Evolutionary conservation across 1,284 basidiomycete genomes (phyloP), one percentile per base, ranked within the genome.

Genomic region (Entoloma clypeatum): DNA sequence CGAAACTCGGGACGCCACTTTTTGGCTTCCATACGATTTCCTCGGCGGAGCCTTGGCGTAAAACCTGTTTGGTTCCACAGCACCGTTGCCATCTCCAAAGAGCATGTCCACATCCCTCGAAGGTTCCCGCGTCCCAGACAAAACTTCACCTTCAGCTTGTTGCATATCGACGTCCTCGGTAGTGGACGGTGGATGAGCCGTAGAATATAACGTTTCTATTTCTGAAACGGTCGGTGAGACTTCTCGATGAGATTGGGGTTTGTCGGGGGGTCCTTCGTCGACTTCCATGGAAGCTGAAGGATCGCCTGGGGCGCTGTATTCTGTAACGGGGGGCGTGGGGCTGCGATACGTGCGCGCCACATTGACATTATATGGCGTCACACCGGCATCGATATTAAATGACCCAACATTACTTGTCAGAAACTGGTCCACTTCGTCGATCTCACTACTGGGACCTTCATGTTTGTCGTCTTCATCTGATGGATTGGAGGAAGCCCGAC

Each of bases 1-100:
- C 25, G n/a, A n/a, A n/a, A n/a, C n/a, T n/a, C n/a, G n/a, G n/a
- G n/a, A n/a, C n/a, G n/a, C n/a, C n/a, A n/a, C n/a, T n/a, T n/a
- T n/a, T n/a, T n/a, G n/a, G n/a, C 45, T 18, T 24, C 50, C 51
- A 45, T 74, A 73, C 47, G 72, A 72, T 3, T 38, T 53, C 8
- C 29, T 19, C 7, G 49, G 46, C 21, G 39, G 19, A n/a, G 53
- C 39, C 13, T 44, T 36, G 30, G 17, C n/a, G 13, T 11, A 19
- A 19, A 35, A 32, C 47, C 46, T 33, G 33, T 9, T 45, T n/a
- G n/a, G n/a, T n/a, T n/a, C n/a, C n/a, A n/a, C 35, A 21, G 33
- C 33, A 10, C 50, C 44, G n/a, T n/a, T 26, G 9, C 31, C 26
- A 17, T 30, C 23, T 16, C 13, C 38, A 26, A 37, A 36, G 11